Evolutionary conservation across 2,329 filamentous ascomycete species (phyloP), one percentile per base, ranked within the genome.

Genomic region (Fusarium sp.): DNA sequence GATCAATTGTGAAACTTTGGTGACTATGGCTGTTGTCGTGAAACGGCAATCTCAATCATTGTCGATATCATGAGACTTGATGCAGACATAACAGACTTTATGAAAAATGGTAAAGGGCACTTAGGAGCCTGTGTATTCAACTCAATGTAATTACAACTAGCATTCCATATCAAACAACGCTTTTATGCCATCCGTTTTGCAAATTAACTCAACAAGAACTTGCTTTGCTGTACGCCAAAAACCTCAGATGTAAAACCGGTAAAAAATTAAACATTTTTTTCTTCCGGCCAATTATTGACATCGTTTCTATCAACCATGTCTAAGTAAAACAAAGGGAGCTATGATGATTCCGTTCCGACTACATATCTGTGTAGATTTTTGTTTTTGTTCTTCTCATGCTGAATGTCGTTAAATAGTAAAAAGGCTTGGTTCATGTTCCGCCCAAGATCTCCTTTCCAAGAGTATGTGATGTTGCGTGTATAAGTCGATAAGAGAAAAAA

Each of bases 321-420:
- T 72, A 61, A 37, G 17, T 37, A 37, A 58, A 63, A 45, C 41
- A 42, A 63, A 42, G 36, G 29, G 21, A 47, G 42, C 29, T 57
- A 58, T 63, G 51, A 42, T 58, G 41, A 41, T 70, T 47, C 63
- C 65, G 36, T 62, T 43, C 58, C 58, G 51, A 66, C 70, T 71
- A 73, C 69, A 66, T 58, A 63, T 63, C 52, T 70, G 54, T 72
- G 66, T 73, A 69, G 70, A 69, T 69, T 70, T 70, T 63, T 63
- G 20, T 45, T 58, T 63, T 63, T 58, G 54, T 63, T 62, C 60
- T 57, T 71, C 54, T 73, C 71, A 73, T 73, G 69, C 71, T 72
- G 62, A 51, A 63, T 52, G 67, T 73, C 71, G 69, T 73, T 73
- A 73, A 66, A 67, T 41, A 68, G 40, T 53, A 65, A 45, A 37